Percentiles rank a stretch among this genome's conserved stretches.
phyloP scores from a whole-genome alignment of 345 rosid species.

The Euphorbia tirucalli region DNA sequence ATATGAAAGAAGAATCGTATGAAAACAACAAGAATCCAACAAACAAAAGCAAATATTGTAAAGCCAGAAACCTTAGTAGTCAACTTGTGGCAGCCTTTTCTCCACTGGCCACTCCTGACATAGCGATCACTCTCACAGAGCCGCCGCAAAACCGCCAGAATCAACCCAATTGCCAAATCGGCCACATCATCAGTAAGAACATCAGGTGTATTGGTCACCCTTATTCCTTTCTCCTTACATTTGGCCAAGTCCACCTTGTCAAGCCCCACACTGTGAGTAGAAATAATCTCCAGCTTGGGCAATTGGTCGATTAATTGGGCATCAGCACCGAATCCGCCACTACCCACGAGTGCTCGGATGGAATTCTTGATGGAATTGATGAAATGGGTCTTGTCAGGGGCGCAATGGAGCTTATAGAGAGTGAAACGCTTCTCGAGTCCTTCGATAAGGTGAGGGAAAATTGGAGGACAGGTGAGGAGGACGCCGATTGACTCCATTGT shows the following conservation, averaged over 20 bases:
- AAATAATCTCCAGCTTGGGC: slow-evolving; percentile 69
- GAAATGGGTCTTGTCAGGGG: slow-evolving; percentile 41
- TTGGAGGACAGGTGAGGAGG: slow-evolving; percentile 64
- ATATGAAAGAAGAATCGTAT: too few relatives aligned
- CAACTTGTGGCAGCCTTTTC: slow-evolving; percentile 51
- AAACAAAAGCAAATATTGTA: neutral
- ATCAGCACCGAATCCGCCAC: slow-evolving; percentile 54
- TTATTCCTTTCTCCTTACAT: slow-evolving; percentile 65
- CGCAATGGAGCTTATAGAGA: slow-evolving; percentile 48
- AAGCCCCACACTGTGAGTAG: slow-evolving; percentile 76
- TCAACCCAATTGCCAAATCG: slow-evolving; percentile 74
- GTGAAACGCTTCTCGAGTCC: slow-evolving; percentile 71
- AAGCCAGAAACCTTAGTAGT: slow-evolving; percentile 57
- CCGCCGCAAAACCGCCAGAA: slow-evolving; percentile 65
- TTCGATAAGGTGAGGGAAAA: slow-evolving; percentile 50
- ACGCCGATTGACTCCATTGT: slow-evolving; percentile 69
- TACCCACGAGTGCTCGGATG: slow-evolving; percentile 82
- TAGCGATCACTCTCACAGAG: slow-evolving; percentile 59
- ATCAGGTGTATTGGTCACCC: slow-evolving; percentile 87
- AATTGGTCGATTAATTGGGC: slow-evolving; percentile 59
- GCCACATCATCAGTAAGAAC: slow-evolving; percentile 87
- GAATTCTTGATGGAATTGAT: slow-evolving; percentile 37
- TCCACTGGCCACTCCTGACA: slow-evolving; percentile 76
- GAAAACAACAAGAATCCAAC: too few relatives aligned
- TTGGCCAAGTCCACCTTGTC: slow-evolving; percentile 77